Base-by-base conservation (phyloP, 176 grass and related monocot genomes). In the Phyllostachys edulis region DNA sequence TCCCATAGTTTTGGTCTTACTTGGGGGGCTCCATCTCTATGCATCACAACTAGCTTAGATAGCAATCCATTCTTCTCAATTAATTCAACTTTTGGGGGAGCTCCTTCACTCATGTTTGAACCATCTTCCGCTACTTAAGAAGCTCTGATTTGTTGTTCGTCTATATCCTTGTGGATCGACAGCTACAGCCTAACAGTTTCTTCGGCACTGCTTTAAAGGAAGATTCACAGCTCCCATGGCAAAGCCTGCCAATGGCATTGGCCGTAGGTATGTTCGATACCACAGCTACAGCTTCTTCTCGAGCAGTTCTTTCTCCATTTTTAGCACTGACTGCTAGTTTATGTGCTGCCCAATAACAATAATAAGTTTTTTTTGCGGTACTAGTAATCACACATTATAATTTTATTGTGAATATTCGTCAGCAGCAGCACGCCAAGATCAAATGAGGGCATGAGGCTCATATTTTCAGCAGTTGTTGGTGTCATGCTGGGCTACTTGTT, bases 401-500 rank as follows among this genome's bases (percentile, higher is more conserved):
- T 63, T 42, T 60, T 39, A 9, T 20, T 56, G 4, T 26, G 7
- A 27, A 69, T 68, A 15, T 74, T 79, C 63, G 24, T 84, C 52
- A 62, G 45, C 77, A 90, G 87, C 85, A 85, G 82, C 70, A 73
- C 82, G 75, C 85, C 84, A 66, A 93, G 88, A 77, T 85, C 94
- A 49, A 93, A 91, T 87, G 90, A 96, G 84, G 91, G 86, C 39
- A 85, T 91, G 87, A 82, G 88, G 77, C 84, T 96, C 34, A 77
- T 93, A 85, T 90, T 96, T 74, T 90, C 94, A 76, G 88, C 91
- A 73, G 72, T 96, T 85, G 77, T 96, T 10, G 90, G 90, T 79
- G 80, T 96, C 63, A 89, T 91, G 87, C 71, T 96, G 59, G 94
- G 94, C 21, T 96, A 92, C 86, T 91, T 96, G 63, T 90, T 96